Evolutionary conservation across 176 grass and related monocot species (phyloP), one percentile per base, ranked within the genome.

Genomic region (Raddia guianensis): DNA sequence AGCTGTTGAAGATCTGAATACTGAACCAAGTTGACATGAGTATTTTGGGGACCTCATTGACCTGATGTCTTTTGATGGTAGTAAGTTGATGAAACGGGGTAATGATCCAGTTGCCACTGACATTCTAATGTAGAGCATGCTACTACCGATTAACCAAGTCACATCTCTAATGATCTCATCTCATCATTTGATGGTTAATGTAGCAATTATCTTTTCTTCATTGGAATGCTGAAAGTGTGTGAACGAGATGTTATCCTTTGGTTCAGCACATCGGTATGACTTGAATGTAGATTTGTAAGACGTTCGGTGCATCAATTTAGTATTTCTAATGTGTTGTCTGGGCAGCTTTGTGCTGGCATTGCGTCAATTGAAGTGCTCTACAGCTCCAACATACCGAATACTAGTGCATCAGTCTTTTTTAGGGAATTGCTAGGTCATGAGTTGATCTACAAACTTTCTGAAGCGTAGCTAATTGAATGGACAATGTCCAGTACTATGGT

Each of bases 31-130:
- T 46, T 59, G 45, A 34, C 56, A 12, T 13, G 13, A 57, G 55
- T 59, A 46, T 84, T 72, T 55, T 82, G 68, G 70, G 69, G 81
- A 70, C 35, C 57, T 66, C 70, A 45, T 57, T 61, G 49, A 73
- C 49, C 46, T 57, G 35, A 70, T 48, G 71, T 42, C 9, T 83
- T 83, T 8, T 77, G 51, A 14, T 71, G 56, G 63, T 80, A 55
- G 53, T 70, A 42, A 55, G 62, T 21, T 72, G 49, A 48, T 72
- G 49, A 44, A 27, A 76, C 0, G 70, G 0, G 76, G 82, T 76
- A 89, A 77, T 66, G 76, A 77, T 70, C 87, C 50, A 37, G 72
- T 78, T 82, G 78, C 83, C 83, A 73, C 72, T 85, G 66, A 85
- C 82, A 47, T 85, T 32, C 27, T 72, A 77, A 42, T 68, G 63